Conservation (phyloP, 1,284 basidiomycete species). For the Leccinum pachyderme region DNA sequence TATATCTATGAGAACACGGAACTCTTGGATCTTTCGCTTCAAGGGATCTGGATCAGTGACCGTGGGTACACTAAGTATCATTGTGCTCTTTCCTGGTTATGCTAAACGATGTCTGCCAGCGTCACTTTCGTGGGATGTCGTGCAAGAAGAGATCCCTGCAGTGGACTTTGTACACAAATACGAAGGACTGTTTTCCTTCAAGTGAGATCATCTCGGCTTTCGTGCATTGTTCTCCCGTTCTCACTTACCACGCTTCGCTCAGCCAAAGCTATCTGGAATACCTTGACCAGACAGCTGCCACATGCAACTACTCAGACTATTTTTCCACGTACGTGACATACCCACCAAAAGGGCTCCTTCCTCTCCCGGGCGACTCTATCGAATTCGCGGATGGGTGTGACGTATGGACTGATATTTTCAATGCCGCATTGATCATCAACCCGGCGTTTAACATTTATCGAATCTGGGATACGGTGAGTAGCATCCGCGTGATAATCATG, state of each 20-base stretch:
- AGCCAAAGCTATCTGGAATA: slow-evolving; percentile 63
- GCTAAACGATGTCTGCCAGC: slow-evolving; percentile 36
- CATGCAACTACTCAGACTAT: slow-evolving; percentile 66
- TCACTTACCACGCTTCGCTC: slow-evolving; percentile 21
- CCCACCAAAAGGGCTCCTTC: slow-evolving; percentile 58
- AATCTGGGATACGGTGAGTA: slow-evolving; percentile 62
- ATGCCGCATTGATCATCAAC: slow-evolving; percentile 59
- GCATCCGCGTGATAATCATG: background rate
- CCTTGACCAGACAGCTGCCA: slow-evolving; percentile 50
- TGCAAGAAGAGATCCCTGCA: slow-evolving; percentile 66
- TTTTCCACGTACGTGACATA: slow-evolving; percentile 60
- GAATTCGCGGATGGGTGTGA: slow-evolving; percentile 54
- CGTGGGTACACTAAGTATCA: slow-evolving; percentile 42
- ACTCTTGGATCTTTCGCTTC: slow-evolving; percentile 52
- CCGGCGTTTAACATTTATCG: slow-evolving; percentile 77
- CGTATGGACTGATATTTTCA: slow-evolving; percentile 62
- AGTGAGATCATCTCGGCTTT: slow-evolving; percentile 38
- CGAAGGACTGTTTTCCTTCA: slow-evolving; percentile 64
- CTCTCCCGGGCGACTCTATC: slow-evolving; percentile 53
- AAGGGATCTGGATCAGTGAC: slow-evolving; percentile 72
- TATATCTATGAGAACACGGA: slow-evolving; percentile 62
- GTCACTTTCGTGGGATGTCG: slow-evolving; percentile 55
- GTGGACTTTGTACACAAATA: slow-evolving; percentile 73
- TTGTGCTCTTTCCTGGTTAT: background rate
- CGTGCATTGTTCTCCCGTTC: background rate